Conservation (phyloP, 2,329 filamentous ascomycete genomes). For the Trichoderma sp. region DNA sequence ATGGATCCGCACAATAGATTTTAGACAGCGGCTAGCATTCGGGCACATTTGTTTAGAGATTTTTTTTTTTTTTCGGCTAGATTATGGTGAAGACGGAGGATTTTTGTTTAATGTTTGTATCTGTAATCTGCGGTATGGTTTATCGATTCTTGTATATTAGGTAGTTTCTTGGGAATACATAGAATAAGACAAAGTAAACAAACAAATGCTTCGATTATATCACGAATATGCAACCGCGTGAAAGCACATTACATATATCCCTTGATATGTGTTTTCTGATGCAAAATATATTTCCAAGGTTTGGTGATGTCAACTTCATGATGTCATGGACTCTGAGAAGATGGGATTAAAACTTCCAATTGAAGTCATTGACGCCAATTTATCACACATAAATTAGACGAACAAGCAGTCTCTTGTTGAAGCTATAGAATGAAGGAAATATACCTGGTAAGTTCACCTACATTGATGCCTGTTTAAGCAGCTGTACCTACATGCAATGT, state of each 20-base stretch:
- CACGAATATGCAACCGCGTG: not conserved
- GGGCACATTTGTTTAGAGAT: not conserved
- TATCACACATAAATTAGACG: not conserved
- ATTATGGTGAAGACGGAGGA: not conserved
- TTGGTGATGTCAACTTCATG: not conserved
- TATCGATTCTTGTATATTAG: not conserved
- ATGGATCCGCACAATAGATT: not conserved
- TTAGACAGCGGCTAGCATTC: constrained; percentile 20
- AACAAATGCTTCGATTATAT: no score
- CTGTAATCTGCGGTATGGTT: not conserved
- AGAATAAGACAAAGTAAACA: constrained; percentile 6
- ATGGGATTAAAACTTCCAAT: not conserved
- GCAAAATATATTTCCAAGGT: not conserved
- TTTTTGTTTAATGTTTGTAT: not conserved
- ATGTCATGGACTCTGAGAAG: not conserved
- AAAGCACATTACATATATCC: not conserved
- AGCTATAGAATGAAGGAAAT: constrained; percentile 26
- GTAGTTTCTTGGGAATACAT: not conserved
- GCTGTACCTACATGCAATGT: not conserved
- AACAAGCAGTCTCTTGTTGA: not conserved
- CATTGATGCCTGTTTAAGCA: not conserved
- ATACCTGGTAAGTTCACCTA: constrained; percentile 29
- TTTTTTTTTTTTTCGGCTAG: not conserved
- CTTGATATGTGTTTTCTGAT: not conserved
- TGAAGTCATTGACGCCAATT: not conserved